phyloP scores from a whole-genome alignment of 202 grass and related monocot genomes.

The Carex arenaria region DNA sequence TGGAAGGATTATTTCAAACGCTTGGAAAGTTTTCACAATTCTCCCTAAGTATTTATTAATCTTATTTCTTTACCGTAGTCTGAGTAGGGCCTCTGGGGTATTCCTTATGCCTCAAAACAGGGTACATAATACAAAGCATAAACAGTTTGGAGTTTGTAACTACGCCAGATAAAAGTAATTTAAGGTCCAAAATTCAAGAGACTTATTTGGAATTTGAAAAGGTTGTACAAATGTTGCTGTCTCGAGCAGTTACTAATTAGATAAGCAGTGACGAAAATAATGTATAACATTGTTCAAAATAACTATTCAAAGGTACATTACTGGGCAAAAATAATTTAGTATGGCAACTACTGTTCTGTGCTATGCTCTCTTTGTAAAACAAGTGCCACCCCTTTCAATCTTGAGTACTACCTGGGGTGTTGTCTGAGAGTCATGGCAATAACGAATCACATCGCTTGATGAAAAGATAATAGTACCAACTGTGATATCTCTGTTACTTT shows the following conservation, averaged over 20 bases:
- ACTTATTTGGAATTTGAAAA: no score
- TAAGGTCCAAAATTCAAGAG: not conserved
- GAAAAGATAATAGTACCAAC: not conserved
- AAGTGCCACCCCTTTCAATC: not conserved
- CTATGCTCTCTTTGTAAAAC: not conserved
- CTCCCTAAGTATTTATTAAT: not conserved
- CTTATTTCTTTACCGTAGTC: no score
- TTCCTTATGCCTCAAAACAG: not conserved
- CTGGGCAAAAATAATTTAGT: no score
- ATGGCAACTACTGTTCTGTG: not conserved
- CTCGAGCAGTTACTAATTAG: not conserved
- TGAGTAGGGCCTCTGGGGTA: not conserved
- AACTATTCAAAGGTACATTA: no score
- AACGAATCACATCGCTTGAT: not conserved
- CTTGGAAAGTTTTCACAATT: constrained; percentile 41
- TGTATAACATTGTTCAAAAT: not conserved
- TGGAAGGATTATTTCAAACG: constrained; percentile 98
- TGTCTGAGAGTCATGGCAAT: not conserved
- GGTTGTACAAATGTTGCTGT: not conserved
- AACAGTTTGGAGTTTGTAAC: not conserved
- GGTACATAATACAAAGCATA: not conserved
- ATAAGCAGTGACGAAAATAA: not conserved
- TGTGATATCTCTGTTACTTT: no score
- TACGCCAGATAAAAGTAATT: not conserved
- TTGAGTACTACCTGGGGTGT: not conserved